A percentile compares a stretch with the other conserved stretches of the same genome.
These are phyloP conservation scores for Sugiyamaella smithiae DNA, from an alignment of 805 yeast species.

Conservation along the genomic window DNA sequence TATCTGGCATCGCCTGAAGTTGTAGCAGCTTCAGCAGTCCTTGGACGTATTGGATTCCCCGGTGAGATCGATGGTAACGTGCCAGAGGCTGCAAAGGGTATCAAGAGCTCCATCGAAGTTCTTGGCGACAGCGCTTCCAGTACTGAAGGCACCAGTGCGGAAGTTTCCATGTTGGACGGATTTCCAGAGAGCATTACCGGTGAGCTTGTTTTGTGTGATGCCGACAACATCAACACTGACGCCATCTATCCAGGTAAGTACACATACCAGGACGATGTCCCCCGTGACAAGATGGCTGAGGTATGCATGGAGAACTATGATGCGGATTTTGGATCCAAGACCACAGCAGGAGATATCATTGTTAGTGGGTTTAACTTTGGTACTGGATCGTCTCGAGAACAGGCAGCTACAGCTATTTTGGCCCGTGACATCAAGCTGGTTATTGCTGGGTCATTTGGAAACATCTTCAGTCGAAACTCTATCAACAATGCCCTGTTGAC, in stretches of 20 bases:
- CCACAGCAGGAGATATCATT: conserved; percentile 83
- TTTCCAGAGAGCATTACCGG: conserved; percentile 90
- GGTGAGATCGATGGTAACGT: conserved; percentile 69
- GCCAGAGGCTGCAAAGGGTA: conserved; percentile 49
- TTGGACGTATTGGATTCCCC: conserved; percentile 91
- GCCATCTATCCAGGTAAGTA: conserved; percentile 99
- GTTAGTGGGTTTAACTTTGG: conserved; percentile 95
- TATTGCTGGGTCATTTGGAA: conserved; percentile 96
- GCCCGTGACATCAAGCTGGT: conserved; percentile 92
- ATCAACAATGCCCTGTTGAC: conserved; percentile 95
- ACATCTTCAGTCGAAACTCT: conserved; percentile 92
- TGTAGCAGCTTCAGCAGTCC: conserved; percentile 96
- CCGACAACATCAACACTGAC: conserved; percentile 90
- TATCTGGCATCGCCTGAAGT: conserved; percentile 96
- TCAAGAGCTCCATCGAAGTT: conserved; percentile 39
- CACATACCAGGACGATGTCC: conserved; percentile 96
- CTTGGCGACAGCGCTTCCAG: conserved; percentile 28
- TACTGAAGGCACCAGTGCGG: conserved; percentile 30
- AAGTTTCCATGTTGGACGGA: conserved; percentile 77
- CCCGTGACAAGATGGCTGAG: conserved; percentile 94
- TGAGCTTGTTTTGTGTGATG: conserved; percentile 91
- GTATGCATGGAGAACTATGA: conserved; percentile 99
- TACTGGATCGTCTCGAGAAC: conserved; percentile 98
- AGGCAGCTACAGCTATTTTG: conserved; percentile 96
- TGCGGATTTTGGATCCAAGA: conserved; percentile 76